Evolutionary conservation across 1,284 basidiomycete genomes (phyloP), one percentile per base, ranked within the genome.

Genomic region (Veloporphyrellus conicus): DNA sequence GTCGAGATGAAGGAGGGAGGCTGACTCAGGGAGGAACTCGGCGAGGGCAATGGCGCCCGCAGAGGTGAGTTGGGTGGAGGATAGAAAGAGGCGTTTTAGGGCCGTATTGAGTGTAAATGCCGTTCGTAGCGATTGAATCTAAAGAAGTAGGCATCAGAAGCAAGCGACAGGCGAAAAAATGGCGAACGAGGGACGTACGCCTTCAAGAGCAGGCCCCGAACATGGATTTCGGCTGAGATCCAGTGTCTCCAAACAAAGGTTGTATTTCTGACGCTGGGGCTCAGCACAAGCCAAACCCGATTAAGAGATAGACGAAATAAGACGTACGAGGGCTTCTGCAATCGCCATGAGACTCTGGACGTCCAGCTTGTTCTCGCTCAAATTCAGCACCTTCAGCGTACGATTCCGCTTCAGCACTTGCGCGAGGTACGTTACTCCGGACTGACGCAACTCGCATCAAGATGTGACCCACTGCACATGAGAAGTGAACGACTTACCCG

Each of bases 401-500:
- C 93, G 77, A 67, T 99, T 99, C 35, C 94, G 84, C 66, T 97
- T 98, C 52, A 99, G 72, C 0, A 97, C 94, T 68, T 97, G 93
- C 0, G 93, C 88, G 34, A 99, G 81, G 65, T 96, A 96, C 0
- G 81, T 82, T 20, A 97, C 86, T 0, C 94, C 93, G 43, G 68
- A 79, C 88, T 56, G 85, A 43, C 6, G 11, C 8, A 25, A 8
- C 4, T 3, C 16, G 12, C n/a, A 19, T 60, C 45, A 45, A 37
- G 45, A 43, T 10, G 16, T 6, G 14, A 27, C 10, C 31, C 19
- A n/a, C 7, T 6, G 27, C 6, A 23, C 9, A 15, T 11, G 6
- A 15, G 3, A 10, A 15, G 19, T 3, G 1, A 8, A 19, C 4
- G 36, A 74, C 87, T 64, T 54, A 90, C 91, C 56, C 86, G 74